phyloP scores from a whole-genome alignment of 495 filamentous ascomycete species.

The Viridothelium virens region DNA sequence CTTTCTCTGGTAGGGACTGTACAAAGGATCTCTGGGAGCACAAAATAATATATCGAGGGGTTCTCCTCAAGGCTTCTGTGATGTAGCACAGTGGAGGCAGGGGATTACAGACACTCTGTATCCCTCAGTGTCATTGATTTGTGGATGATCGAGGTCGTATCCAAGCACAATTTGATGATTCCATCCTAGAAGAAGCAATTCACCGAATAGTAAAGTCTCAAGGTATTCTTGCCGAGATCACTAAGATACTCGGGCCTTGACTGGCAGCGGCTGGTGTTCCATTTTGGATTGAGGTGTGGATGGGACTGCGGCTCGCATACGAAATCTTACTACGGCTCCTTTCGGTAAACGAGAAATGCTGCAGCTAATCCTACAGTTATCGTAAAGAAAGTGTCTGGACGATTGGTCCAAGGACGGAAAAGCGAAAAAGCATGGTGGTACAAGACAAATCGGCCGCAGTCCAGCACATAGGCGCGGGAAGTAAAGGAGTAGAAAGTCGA shows the following conservation, averaged over 20 bases:
- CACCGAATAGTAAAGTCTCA: neutral
- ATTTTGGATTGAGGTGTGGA: neutral
- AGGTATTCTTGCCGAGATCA: neutral
- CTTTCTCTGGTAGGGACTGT: too few relatives aligned
- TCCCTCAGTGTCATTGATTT: neutral
- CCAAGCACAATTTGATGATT: neutral
- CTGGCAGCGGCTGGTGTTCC: neutral
- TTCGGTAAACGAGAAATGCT: neutral
- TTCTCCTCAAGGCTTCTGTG: neutral
- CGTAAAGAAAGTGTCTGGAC: neutral
- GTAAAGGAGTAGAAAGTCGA: neutral
- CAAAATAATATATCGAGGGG: neutral
- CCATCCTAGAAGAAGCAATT: neutral
- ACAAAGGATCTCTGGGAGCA: neutral
- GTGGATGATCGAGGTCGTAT: neutral
- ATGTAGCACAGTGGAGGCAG: slow-evolving; percentile 7
- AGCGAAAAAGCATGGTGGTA: slow-evolving; percentile 4
- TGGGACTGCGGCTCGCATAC: neutral
- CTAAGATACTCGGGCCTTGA: neutral
- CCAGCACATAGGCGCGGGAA: slow-evolving; percentile 1
- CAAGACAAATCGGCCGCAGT: neutral
- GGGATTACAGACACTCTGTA: slow-evolving; percentile 3
- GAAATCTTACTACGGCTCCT: neutral
- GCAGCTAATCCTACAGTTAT: slow-evolving; percentile 2
- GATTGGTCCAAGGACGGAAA: neutral